Evolutionary conservation across 768 basidiomycete genomes (phyloP).

Genomic region (Kwoniella mangroviensis): DNA sequence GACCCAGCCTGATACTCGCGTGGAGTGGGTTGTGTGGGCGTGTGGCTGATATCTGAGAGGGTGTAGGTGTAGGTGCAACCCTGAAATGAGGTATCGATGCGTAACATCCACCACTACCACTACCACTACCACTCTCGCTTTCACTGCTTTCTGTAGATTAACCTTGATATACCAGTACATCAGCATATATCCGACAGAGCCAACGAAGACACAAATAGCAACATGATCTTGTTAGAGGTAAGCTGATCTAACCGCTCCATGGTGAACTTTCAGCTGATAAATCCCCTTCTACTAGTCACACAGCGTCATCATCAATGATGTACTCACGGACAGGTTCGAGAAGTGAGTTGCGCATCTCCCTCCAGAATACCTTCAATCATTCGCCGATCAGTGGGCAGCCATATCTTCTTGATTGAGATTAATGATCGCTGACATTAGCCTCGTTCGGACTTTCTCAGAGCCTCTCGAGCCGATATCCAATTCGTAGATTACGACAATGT

Average conservation of each 20-base stretch:
- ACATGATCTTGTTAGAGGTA: conserved; percentile 88
- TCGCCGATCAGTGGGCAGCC: not conserved
- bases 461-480: conserved; percentile 86
- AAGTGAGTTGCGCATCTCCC: conserved; percentile 66
- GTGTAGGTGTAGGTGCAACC: not conserved
- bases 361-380: too few species aligned
- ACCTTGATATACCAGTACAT: too few species aligned
- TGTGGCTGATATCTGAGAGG: conserved; percentile 5
- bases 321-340: conserved; percentile 78
- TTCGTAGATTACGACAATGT: conserved; percentile 99
- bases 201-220: conserved; percentile 12
- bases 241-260: conserved; percentile 22
- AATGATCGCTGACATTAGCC: not conserved
- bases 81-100: not conserved
- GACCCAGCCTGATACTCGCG: not conserved
- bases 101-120: not conserved
- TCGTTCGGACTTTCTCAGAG: conserved; percentile 62
- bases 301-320: conserved; percentile 89
- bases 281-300: conserved; percentile 64
- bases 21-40: not conserved
- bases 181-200: too few species aligned
- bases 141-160: not conserved
- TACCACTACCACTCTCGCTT: not conserved
- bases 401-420: not conserved
- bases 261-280: conserved; percentile 23